phyloP scores from a whole-genome alignment of 2,329 filamentous ascomycete species.

The Colletotrichum caudatum region DNA sequence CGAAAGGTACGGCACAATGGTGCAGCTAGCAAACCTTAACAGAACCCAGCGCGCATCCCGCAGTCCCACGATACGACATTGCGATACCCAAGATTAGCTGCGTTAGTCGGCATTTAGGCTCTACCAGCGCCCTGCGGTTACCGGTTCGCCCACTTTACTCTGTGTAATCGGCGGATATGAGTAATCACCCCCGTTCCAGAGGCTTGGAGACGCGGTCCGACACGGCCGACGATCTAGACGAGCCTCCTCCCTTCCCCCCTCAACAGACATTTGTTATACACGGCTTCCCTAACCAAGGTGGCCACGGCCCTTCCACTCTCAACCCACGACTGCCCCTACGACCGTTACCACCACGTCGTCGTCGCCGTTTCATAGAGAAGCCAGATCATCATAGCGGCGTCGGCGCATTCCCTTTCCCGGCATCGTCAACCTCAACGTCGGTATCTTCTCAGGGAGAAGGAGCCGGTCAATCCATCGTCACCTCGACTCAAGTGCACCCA shows the following conservation, averaged over 20 bases:
- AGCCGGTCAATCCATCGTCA: background rate
- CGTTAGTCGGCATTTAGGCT: conserved; percentile 31
- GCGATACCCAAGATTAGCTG: background rate
- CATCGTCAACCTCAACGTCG: background rate
- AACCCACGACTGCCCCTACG: conserved; percentile 4
- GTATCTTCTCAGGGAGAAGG: conserved; percentile 3
- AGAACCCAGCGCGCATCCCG: background rate
- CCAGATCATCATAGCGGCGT: background rate
- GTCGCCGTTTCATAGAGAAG: conserved; percentile 14
- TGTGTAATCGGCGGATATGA: conserved; percentile 36
- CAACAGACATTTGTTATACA: conserved; percentile 6
- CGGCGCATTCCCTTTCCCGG: conserved; percentile 1
- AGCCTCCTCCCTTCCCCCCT: conserved; percentile 17
- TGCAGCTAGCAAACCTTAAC: conserved; percentile 31
- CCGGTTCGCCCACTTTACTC: background rate
- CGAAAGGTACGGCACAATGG: background rate
- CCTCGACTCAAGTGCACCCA: background rate
- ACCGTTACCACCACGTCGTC: conserved; percentile 6
- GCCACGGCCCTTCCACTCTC: conserved; percentile 1
- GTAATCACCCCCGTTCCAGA: conserved; percentile 37
- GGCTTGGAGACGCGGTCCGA: conserved; percentile 30
- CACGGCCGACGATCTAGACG: conserved; percentile 21
- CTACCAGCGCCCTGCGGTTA: background rate
- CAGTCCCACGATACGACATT: background rate
- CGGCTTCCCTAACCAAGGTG: conserved; percentile 1